These are phyloP conservation scores for Gossypium longicalyx DNA, from an alignment of 345 rosid genomes.

Conservation along the genomic window DNA sequence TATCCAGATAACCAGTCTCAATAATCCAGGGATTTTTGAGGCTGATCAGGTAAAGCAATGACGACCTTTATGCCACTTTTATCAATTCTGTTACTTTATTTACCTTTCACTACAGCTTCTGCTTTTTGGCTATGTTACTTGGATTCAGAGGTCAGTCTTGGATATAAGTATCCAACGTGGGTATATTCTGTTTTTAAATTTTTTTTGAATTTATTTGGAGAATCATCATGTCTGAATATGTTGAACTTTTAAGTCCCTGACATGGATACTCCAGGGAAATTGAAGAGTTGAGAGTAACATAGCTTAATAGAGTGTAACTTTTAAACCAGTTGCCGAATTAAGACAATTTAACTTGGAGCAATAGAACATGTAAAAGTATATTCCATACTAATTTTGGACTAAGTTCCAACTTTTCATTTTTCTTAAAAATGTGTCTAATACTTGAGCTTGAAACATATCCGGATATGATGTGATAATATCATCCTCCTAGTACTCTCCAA, in stretches of 20 bases:
- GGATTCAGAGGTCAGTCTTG: background rate
- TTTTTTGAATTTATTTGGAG: background rate
- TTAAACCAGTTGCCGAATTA: background rate
- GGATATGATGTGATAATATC: background rate
- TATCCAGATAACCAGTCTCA: conserved; percentile 56
- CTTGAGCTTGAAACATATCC: background rate
- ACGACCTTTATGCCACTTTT: background rate
- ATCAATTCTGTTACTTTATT: background rate
- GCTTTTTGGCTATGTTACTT: background rate
- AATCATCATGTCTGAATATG: background rate
- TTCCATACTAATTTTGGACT: conserved; percentile 14
- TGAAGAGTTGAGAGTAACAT: background rate
- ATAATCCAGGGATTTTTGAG: conserved; percentile 77
- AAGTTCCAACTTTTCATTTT: background rate
- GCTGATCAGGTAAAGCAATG: conserved; percentile 62
- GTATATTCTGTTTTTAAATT: background rate
- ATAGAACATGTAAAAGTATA: background rate
- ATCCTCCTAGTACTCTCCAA: background rate
- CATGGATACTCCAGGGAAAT: background rate
- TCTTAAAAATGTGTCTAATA: background rate
- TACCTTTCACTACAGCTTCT: background rate
- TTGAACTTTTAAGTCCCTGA: background rate
- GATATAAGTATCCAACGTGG: background rate
- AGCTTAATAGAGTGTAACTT: background rate
- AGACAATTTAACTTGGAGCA: background rate